Evolutionary conservation across 2,329 filamentous ascomycete genomes (phyloP), one percentile per base, ranked within the genome.

Genomic region (Lomentospora prolificans): DNA sequence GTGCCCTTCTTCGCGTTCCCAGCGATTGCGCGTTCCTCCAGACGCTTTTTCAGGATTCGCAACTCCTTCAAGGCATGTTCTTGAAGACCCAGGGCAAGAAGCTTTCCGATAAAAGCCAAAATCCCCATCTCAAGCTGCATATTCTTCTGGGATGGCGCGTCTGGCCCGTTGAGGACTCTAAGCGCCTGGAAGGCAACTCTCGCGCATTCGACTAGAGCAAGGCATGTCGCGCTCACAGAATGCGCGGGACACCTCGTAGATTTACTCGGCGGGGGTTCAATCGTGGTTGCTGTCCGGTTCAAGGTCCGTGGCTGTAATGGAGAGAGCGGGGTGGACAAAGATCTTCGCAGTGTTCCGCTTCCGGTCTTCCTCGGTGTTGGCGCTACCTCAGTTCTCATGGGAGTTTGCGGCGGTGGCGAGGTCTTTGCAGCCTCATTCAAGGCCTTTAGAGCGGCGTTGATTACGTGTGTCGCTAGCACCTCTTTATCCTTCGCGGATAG

Each of bases 51-150:
- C 60, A 91, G 66, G 9, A 84, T 70, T 41, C 80, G 74, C 57
- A 91, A 66, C 63, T 91, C 87, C 63, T 83, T 87, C 44, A 82
- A 68, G 0, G 88, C 87, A 57, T 85, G 73, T n/a, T 83, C 80
- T 50, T 86, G 79, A 53, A 90, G 67, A 1, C 81, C 80, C 51
- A 89, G 72, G 0, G 74, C 72, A 12, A 90, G 70, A 1, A 91
- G 72, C 64, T 84, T 89, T 39, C 80, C 79, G 39, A 86, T 69
- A 55, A 91, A 75, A 0, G 84, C 82, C 14, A 86, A 80, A 76
- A 89, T 87, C 55, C 87, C 88, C 58, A 76, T 83, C 65, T 91
- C 88, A 3, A 91, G 68, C 64, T 91, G 86, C 39, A 87, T 70
- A 27, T 33, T 55, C 53, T 55, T 55, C 17, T 50, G 27, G 17